Evolutionary conservation across 768 basidiomycete genomes (phyloP), one percentile per base, ranked within the genome.

Genomic region (Pleurotus citrinopileatus): DNA sequence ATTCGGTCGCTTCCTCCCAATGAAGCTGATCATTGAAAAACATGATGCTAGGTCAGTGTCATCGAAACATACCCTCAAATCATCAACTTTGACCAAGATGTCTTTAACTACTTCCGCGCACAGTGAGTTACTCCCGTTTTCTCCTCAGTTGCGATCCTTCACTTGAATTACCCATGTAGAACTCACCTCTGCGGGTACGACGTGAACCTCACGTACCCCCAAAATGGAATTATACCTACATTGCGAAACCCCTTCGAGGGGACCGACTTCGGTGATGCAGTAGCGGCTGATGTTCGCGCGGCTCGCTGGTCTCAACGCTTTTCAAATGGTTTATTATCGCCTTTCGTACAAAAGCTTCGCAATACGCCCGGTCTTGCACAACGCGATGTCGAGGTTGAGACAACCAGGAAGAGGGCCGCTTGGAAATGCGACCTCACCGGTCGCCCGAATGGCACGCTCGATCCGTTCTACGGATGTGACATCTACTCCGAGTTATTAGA

Each of bases 11-110:
- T 34, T 34, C 32, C 32, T 9, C 32, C n/a, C n/a, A n/a, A n/a
- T n/a, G n/a, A n/a, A n/a, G n/a, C n/a, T n/a, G 32, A 10, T 34
- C 10, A 43, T 19, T 43, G 8, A 9, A 43, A 27, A n/a, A 3
- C 17, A 6, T 19, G 27, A 4, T 19, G 17, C 12, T 57, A 86
- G 85, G 63, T 83, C 34, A 75, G 66, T 53, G 72, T 86, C 22
- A 65, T 90, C 13, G 80, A 87, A 67, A 89, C 89, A 3, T 87
- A 84, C 63, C 89, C 89, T 1, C 87, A 89, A 63, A 68, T 90
- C 23, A 87, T 91, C 46, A 83, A 80, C 34, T 90, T 89, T 60
- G 83, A 91, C 58, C 72, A 73, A 43, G 77, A 79, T 2, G 83
- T 87, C 3, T 84, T 78, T 61, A 74, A 82, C 51, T 87, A 86